Evolutionary conservation across 2,329 filamentous ascomycete genomes (phyloP).

Genomic region (Neofusicoccum umdonicola): DNA sequence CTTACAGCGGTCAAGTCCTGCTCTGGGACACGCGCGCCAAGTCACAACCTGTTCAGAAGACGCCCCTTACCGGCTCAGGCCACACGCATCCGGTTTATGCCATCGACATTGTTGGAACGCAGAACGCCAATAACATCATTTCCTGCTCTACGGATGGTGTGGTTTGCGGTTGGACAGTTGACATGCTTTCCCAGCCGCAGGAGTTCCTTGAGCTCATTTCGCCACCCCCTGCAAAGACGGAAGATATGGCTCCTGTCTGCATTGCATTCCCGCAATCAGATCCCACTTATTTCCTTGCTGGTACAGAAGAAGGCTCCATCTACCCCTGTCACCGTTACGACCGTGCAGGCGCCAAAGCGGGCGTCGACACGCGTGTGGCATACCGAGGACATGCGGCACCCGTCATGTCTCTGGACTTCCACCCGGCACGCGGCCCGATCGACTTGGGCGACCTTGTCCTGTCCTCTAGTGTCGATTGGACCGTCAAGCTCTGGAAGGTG

Average conservation of each 20-base stretch:
- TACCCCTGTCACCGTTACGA: constrained; percentile 97
- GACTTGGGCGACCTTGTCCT: constrained; percentile 93
- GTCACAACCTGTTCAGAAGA: constrained; percentile 83
- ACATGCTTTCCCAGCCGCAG: constrained; percentile 96
- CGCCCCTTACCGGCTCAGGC: constrained; percentile 87
- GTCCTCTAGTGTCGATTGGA: constrained; percentile 93
- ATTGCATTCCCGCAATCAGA: constrained; percentile 94
- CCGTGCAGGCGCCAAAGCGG: constrained; percentile 92
- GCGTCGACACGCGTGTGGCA: constrained; percentile 82
- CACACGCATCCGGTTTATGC: constrained; percentile 97
- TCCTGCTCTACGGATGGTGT: constrained; percentile 95
- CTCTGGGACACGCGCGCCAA: constrained; percentile 95
- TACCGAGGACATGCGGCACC: constrained; percentile 91
- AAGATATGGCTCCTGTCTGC: constrained; percentile 91
- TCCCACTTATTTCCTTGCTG: constrained; percentile 95
- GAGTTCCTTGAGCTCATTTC: constrained; percentile 87
- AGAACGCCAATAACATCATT: constrained; percentile 98
- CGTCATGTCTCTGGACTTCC: constrained; percentile 94
- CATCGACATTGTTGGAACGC: constrained; percentile 91
- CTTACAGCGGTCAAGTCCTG: constrained; percentile 93
- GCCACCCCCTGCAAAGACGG: constrained; percentile 75
- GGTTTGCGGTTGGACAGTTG: constrained; percentile 94
- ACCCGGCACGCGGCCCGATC: constrained; percentile 85
- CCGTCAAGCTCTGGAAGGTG: constrained; percentile 94
- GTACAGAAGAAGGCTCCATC: constrained; percentile 93